Evolutionary conservation across 1,284 basidiomycete species (phyloP), one percentile per base, ranked within the genome.

Genomic region (Rhodotorula sp.): DNA sequence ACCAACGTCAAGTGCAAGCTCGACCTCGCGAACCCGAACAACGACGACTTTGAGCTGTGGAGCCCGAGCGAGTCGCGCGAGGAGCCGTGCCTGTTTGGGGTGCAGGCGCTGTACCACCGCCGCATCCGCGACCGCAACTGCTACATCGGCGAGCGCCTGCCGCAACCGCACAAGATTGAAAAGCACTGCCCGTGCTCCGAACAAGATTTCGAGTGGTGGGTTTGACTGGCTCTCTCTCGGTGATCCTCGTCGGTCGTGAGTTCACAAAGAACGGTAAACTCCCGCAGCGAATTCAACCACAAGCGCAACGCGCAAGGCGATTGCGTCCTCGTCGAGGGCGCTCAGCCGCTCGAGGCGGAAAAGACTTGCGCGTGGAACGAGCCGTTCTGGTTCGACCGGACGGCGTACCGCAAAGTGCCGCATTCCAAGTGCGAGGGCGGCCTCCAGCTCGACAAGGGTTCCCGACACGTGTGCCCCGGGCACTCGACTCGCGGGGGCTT

Each of bases 21-120:
- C 60, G 86, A 86, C 75, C 67, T 85, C 6, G 85, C 91, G 2
- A 83, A 95, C 78, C 88, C 92, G 6, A 85, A 85, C 45, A 82
- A 88, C 60, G 93, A 96, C 78, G 94, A 97, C 81, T 97, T 96
- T 79, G 94, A 96, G 80, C 81, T 95, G 6, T 97, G 95, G 94
- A 92, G 90, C 80, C 94, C 94, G 0, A 90, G 90, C 68, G 89
- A 94, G 78, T 87, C 88, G 64, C 86, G 94, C 4, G 81, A 84
- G 33, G 90, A 93, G 80, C 82, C 83, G 67, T 92, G 91, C 82
- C 79, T 97, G 22, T 97, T 96, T 77, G 94, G 94, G 42, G 86
- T 90, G 71, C 77, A 94, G 89, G 92, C 90, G 0, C 83, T 91
- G 33, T 96, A 94, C 79, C 90, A 94, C 80, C 89, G 95, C 24